phyloP scores from a whole-genome alignment of 768 basidiomycete species.

The Trichaptum fuscoviolaceum region DNA sequence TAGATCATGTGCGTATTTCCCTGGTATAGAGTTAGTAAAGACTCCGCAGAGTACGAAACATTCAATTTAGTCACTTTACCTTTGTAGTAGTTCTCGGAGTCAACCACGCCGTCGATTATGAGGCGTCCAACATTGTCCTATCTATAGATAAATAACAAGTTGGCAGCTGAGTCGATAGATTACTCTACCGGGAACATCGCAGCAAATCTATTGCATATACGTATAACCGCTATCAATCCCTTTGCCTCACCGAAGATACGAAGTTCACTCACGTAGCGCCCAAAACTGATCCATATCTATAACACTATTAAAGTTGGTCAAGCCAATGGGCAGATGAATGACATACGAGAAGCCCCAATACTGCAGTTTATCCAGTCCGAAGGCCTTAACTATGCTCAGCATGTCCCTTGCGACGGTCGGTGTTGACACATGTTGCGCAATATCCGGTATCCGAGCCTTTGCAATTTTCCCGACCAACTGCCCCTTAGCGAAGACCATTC shows the following conservation, averaged over 20 bases:
- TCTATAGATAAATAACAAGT: neutral
- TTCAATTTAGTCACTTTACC: neutral
- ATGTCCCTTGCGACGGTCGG: slow-evolving; percentile 15
- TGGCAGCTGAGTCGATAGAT: neutral
- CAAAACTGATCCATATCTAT: slow-evolving; percentile 8
- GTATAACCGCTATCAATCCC: neutral
- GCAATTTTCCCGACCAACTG: neutral
- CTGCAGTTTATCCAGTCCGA: slow-evolving; percentile 15
- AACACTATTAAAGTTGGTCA: neutral
- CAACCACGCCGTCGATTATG: slow-evolving; percentile 26
- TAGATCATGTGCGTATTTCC: slow-evolving; percentile 14
- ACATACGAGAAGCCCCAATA: slow-evolving; percentile 19
- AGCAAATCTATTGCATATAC: slow-evolving; percentile 18
- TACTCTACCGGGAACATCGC: slow-evolving; percentile 25
- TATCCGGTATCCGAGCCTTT: neutral
- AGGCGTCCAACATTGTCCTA: slow-evolving; percentile 25
- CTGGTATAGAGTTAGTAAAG: neutral
- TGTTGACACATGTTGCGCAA: slow-evolving; percentile 8
- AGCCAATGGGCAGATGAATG: neutral
- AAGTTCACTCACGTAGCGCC: slow-evolving; percentile 12
- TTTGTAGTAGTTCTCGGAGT: slow-evolving; percentile 19
- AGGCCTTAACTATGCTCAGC: slow-evolving; percentile 15
- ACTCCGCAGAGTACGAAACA: neutral
- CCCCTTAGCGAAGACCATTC: neutral
- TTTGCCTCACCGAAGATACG: neutral